Base-by-base conservation (phyloP, 129 eudicot genomes). In the Rutidosis leptorrhynchoides region DNA sequence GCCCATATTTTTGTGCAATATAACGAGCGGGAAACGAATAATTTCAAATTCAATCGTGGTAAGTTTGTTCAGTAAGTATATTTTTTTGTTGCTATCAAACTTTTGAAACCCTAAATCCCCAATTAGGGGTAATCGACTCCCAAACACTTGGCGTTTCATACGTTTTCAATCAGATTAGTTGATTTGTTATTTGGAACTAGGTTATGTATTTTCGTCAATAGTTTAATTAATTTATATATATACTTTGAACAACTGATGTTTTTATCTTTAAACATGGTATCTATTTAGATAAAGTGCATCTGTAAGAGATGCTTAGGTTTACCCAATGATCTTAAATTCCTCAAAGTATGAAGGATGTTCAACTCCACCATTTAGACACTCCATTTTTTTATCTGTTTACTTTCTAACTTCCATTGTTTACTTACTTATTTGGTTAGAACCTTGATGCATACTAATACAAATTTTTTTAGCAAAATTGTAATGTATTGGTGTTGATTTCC, bases 381-480 rank as follows among this genome's bases (percentile, higher is more conserved):
- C n/a, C n/a, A n/a, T n/a, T n/a, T n/a, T n/a, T n/a, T n/a, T n/a
- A n/a, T n/a, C n/a, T n/a, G n/a, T n/a, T n/a, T n/a, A n/a, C n/a
- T n/a, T n/a, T n/a, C n/a, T n/a, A 46, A 26, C 20, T 54, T 60
- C 35, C 20, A 21, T 52, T 17, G 22, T n/a, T n/a, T n/a, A n/a
- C 4, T 0, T 20, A 17, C 3, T 61, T 33, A 33, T 37, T 63
- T 5, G 54, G 19, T 40, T 9, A 23, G 14, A 23, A 42, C 16
- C 7, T 64, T 15, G 68, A 40, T 42, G 55, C 37, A 63, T 42
- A 14, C 68, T 43, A 24, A 24, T 24, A n/a, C n/a, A n/a, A n/a
- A 63, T 23, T 24, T 55, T 22, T 45, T 49, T 16, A 45, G 70
- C 28, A 16, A 46, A 72, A 25, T 37, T 24, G 33, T 9, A 52